phyloP scores from a whole-genome alignment of 352 stramenopile genomes.

The Globisporangium splendens region DNA sequence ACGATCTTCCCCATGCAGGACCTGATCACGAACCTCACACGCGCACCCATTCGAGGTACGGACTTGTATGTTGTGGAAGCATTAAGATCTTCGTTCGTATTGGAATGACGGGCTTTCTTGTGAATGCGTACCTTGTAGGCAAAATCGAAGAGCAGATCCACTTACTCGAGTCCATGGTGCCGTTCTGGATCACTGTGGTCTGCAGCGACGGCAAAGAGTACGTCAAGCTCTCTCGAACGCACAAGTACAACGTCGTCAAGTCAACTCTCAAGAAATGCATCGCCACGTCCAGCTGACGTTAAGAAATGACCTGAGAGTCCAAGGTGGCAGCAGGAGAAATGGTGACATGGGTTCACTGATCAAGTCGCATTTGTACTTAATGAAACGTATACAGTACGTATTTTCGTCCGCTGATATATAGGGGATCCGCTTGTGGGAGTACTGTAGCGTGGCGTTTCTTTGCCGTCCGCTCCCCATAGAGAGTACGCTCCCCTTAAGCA shows the following conservation, averaged over 20 bases:
- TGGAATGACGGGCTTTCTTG: not conserved
- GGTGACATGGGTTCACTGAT: not conserved
- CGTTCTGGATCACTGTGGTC: slow-evolving; percentile 73
- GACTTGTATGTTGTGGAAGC: too few relatives aligned
- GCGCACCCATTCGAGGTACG: slow-evolving; percentile 35
- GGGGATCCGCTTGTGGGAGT: not conserved
- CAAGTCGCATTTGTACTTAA: too few relatives aligned
- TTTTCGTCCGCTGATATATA: not conserved
- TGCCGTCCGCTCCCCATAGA: not conserved
- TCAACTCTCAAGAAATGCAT: slow-evolving; percentile 47
- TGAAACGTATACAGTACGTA: too few relatives aligned
- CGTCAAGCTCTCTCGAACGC: slow-evolving; percentile 46
- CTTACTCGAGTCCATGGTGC: slow-evolving; percentile 60
- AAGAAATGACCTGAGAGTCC: slow-evolving; percentile 23
- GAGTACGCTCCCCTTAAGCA: not conserved
- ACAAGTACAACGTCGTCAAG: slow-evolving; percentile 76
- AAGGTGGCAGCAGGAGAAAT: slow-evolving; percentile 27
- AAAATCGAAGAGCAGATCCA: slow-evolving; percentile 70
- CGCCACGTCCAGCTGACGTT: slow-evolving; percentile 6
- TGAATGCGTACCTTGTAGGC: slow-evolving; percentile 6
- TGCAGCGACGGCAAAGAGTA: slow-evolving; percentile 62
- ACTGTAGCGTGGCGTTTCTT: not conserved
- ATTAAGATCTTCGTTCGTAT: too few relatives aligned
- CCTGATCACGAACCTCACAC: slow-evolving; percentile 41
- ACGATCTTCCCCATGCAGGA: slow-evolving; percentile 47